These are phyloP conservation scores for Globisporangium lucens DNA, from an alignment of 352 stramenopile species.

Conservation along the genomic window DNA sequence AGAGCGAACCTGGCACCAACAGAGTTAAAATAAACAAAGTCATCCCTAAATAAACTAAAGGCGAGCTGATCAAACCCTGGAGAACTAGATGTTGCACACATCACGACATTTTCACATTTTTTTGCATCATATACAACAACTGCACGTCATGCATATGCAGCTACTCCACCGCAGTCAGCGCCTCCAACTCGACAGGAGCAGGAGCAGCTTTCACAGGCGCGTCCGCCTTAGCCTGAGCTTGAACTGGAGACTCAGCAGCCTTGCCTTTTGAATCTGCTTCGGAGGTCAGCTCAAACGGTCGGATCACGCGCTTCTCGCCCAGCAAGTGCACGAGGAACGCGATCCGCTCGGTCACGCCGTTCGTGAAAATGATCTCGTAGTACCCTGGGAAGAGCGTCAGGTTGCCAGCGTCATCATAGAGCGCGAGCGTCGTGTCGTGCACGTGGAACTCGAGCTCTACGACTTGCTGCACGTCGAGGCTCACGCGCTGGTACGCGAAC, in stretches of 20 bases:
- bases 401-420: constrained; percentile 58
- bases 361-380: constrained; percentile 75
- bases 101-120: neutral
- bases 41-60: too few relatives aligned
- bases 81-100: neutral
- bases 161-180: constrained; percentile 14
- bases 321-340: constrained; percentile 61
- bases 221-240: neutral
- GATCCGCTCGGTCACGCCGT: constrained; percentile 63
- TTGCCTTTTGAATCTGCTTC: neutral
- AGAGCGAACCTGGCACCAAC: neutral
- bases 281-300: constrained; percentile 26
- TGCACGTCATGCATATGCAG: neutral
- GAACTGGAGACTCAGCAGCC: too few relatives aligned
- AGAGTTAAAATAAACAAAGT: neutral
- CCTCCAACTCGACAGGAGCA: neutral
- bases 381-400: constrained; percentile 55
- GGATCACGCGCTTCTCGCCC: constrained; percentile 40
- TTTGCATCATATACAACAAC: neutral
- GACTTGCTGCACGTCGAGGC: constrained; percentile 33
- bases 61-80: neutral
- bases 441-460: constrained; percentile 43
- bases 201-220: neutral
- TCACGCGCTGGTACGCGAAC: constrained; percentile 65
- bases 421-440: constrained; percentile 40